Percentiles rank a stretch among this genome's conserved stretches.
Conservation (phyloP, 257 asterid species). For the Verbascum thapsus region DNA sequence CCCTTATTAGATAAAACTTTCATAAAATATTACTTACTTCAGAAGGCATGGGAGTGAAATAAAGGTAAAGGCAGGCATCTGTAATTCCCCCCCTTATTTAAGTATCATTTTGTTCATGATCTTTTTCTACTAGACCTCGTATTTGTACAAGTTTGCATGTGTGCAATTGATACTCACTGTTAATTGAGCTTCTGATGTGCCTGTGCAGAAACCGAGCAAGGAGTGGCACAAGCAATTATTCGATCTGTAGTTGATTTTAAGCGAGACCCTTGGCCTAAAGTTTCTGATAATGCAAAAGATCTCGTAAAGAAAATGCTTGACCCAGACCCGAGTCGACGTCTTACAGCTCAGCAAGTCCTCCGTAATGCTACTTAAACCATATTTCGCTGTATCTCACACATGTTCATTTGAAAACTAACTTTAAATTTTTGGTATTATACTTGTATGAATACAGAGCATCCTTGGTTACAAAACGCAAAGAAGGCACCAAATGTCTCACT, state of each 20-base stretch:
- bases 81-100: too few species aligned
- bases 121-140: too few species aligned
- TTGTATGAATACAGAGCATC: slow-evolving; percentile 51
- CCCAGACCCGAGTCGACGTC: slow-evolving; percentile 62
- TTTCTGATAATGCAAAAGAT: slow-evolving; percentile 76
- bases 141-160: neutral
- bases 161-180: neutral
- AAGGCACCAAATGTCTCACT: slow-evolving; percentile 69
- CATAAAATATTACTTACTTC: too few species aligned
- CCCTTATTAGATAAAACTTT: too few species aligned
- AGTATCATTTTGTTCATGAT: too few species aligned
- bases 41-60: too few species aligned
- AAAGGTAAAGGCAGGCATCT: too few species aligned
- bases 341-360: slow-evolving; percentile 68
- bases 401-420: neutral
- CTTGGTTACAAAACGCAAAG: slow-evolving; percentile 66
- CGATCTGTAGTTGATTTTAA: slow-evolving; percentile 68
- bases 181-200: neutral
- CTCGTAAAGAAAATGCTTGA: slow-evolving; percentile 82
- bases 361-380: slow-evolving; percentile 40
- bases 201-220: slow-evolving; percentile 76
- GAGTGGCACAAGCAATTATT: slow-evolving; percentile 88
- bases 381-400: neutral
- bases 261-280: slow-evolving; percentile 85
- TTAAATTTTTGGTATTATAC: neutral